Percentiles rank a stretch among this genome's conserved stretches.
Conservation (phyloP, 352 stramenopile genomes). For the Phytophthora idaei region DNA sequence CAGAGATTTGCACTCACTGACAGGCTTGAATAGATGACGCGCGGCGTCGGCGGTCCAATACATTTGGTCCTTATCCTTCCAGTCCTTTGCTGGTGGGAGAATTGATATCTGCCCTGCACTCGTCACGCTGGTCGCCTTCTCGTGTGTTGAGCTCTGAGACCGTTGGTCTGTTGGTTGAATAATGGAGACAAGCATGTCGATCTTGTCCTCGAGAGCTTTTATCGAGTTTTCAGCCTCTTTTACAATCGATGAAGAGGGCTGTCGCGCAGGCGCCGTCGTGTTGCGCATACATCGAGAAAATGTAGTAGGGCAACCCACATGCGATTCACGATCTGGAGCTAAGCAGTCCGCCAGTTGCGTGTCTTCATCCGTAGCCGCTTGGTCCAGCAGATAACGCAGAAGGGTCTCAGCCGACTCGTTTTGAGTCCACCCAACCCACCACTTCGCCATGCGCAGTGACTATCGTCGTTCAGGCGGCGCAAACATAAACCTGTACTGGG, state of each 20-base stretch:
- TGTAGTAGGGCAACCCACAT: constrained; percentile 4
- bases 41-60: too few species aligned
- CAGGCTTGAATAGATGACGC: too few species aligned
- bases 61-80: too few species aligned
- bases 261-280: not conserved
- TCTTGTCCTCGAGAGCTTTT: not conserved
- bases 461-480: constrained; percentile 2
- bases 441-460: constrained; percentile 15
- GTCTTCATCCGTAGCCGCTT: constrained; percentile 12
- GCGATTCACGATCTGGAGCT: not conserved
- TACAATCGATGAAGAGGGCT: not conserved
- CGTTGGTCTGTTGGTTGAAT: too few species aligned
- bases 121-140: too few species aligned
- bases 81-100: too few species aligned
- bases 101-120: too few species aligned
- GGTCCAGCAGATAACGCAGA: constrained; percentile 10
- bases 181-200: too few species aligned
- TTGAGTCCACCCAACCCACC: constrained; percentile 4
- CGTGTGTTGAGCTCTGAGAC: too few species aligned
- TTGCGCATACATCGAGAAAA: not conserved
- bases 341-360: constrained; percentile 13
- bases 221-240: constrained; percentile 8
- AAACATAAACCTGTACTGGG: constrained; percentile 27
- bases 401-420: not conserved
- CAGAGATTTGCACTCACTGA: too few species aligned